phyloP scores from a whole-genome alignment of 257 asterid species.

The Solanum virginianum region DNA sequence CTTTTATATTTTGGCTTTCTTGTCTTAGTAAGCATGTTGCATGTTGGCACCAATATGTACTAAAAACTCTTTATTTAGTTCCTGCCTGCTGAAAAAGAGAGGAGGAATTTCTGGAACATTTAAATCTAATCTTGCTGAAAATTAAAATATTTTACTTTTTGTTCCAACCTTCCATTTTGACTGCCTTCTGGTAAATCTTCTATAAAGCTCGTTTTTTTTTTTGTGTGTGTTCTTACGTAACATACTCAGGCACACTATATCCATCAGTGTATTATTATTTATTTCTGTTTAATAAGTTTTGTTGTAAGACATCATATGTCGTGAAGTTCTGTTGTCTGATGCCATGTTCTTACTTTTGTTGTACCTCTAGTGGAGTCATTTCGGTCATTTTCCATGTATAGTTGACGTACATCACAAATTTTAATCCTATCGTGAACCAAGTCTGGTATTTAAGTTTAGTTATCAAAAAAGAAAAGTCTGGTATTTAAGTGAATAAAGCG shows the following conservation, averaged over 20 bases:
- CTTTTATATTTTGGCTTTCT: background rate
- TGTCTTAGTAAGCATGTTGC: background rate
- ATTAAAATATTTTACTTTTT: background rate
- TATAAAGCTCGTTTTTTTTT: background rate
- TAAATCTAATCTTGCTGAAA: background rate
- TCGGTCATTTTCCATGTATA: slow-evolving; percentile 29
- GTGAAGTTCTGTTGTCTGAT: slow-evolving; percentile 3
- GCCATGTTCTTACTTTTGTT: slow-evolving; percentile 3
- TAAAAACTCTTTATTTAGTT: background rate
- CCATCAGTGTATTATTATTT: background rate
- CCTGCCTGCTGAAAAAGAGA: background rate
- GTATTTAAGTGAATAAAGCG: background rate
- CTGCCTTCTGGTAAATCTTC: background rate
- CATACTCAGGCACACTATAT: background rate
- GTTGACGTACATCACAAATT: background rate
- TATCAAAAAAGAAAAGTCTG: background rate
- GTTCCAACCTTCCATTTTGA: background rate
- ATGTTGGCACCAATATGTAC: background rate
- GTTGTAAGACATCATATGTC: background rate
- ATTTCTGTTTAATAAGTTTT: background rate
- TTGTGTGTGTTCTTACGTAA: background rate
- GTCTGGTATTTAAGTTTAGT: background rate
- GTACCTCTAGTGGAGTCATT: slow-evolving; percentile 75
- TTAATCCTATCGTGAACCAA: background rate
- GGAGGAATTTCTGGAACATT: background rate